Base-by-base conservation (phyloP, 148 eudicot genomes). In the Amaranthus palmeri region DNA sequence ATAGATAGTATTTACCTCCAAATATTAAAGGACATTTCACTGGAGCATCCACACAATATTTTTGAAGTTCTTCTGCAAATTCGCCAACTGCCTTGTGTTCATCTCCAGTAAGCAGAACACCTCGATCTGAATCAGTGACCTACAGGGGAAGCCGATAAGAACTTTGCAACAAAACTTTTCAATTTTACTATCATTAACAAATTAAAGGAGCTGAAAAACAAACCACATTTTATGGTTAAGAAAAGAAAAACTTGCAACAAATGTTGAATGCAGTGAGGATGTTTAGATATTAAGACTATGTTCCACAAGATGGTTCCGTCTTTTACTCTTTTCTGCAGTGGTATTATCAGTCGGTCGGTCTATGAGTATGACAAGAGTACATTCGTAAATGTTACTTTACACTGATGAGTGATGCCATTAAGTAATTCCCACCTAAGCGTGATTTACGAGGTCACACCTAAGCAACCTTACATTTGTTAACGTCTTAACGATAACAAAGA, bases 11-110 rank as follows among this genome's bases (percentile, higher is more conserved):
- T 15, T 71, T 72, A 92, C 97, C 97, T 86, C 98, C 98, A 69
- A 93, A 93, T 77, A 93, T 93, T 51, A 93, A 92, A 70, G 98
- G 98, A 75, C 90, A 87, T 61, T 82, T 88, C 10, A 90, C 95
- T 44, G 98, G 98, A 61, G 88, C 87, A 65, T 87, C 87, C 63
- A 93, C 86, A 79, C 98, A 93, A 72, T 79, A 90, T 18, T 54
- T 80, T 60, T 80, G 83, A 74, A 93, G 79, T 68, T 88, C 89
- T 76, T 80, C 68, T 61, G 92, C 92, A 71, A 90, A 65, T 88
- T 86, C 88, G 74, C 87, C 98, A 67, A 93, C 98, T 71, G 73
- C 81, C 77, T 78, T 77, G 70, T 90, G 98, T 62, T 88, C 95
- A 47, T 86, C 88, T 10, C 72, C 76, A 57, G 85, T 74, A 12